Evolutionary conservation across 176 grass and related monocot genomes (phyloP).

Genomic region (Zoysia pacifica): DNA sequence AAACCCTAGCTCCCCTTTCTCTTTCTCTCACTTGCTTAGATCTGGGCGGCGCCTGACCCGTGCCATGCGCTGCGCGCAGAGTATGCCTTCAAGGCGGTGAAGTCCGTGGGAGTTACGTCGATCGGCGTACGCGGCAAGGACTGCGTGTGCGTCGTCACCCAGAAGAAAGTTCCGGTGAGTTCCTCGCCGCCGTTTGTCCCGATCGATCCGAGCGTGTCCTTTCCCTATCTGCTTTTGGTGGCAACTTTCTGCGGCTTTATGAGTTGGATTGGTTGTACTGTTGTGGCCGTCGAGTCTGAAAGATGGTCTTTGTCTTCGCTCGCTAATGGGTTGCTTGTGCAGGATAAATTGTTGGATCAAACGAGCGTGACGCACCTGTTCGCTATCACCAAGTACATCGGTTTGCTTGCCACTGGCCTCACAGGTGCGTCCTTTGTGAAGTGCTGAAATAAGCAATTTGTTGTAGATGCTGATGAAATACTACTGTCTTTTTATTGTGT

Average conservation of each 20-base stretch:
- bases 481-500: neutral
- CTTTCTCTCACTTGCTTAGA: neutral
- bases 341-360: conserved; percentile 97
- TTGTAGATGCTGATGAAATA: neutral
- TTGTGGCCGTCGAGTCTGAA: neutral
- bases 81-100: conserved; percentile 99
- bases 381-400: conserved; percentile 79
- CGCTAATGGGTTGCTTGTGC: neutral
- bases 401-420: conserved; percentile 90
- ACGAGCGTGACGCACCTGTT: conserved; percentile 86
- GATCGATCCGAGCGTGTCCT: neutral
- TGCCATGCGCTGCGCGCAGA: conserved; percentile 46
- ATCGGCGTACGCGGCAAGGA: conserved; percentile 94
- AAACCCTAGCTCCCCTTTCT: conserved; percentile 32
- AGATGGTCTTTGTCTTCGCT: neutral
- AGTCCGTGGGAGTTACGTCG: conserved; percentile 86
- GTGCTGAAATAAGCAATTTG: neutral
- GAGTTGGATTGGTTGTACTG: conserved; percentile 4
- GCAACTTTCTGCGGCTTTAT: too few relatives aligned
- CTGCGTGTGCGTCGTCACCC: conserved; percentile 93
- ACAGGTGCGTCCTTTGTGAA: conserved; percentile 57
- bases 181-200: neutral
- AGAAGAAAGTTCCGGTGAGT: conserved; percentile 99
- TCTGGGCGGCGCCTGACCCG: conserved; percentile 30
- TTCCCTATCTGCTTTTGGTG: neutral